phyloP scores from a whole-genome alignment of 2,329 filamentous ascomycete genomes.

The Claviceps humidiphila region DNA sequence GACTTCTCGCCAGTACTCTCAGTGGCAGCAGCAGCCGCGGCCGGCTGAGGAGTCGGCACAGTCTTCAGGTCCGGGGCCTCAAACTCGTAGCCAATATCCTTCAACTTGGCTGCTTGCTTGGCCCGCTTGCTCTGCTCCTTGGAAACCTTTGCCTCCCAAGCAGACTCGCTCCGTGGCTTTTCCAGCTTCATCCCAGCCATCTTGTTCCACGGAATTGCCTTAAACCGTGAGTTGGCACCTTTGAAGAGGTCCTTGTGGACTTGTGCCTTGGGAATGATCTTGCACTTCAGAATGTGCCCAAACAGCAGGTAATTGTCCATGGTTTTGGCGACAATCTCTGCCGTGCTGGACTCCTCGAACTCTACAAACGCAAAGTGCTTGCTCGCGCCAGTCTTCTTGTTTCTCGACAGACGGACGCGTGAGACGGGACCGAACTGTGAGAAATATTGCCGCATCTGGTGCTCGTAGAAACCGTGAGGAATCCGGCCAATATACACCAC shows the following conservation, averaged over 20 bases:
- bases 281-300: conserved; percentile 84
- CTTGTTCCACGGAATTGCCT: conserved; percentile 75
- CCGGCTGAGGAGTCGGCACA: conserved; percentile 26
- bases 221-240: conserved; percentile 81
- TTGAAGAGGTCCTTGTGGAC: conserved; percentile 77
- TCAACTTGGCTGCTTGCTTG: conserved; percentile 59
- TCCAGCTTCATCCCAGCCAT: conserved; percentile 66
- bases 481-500: conserved; percentile 85
- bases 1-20: conserved; percentile 20
- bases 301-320: conserved; percentile 98
- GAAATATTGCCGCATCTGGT: conserved; percentile 89
- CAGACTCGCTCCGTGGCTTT: conserved; percentile 56
- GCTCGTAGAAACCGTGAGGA: conserved; percentile 90
- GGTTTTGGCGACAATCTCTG: conserved; percentile 81
- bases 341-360: conserved; percentile 64
- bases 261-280: conserved; percentile 61
- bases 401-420: conserved; percentile 71
- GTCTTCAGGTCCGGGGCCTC: conserved; percentile 58
- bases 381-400: conserved; percentile 78
- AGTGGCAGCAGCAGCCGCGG: conserved; percentile 7
- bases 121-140: conserved; percentile 59
- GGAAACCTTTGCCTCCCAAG: conserved; percentile 65
- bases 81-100: conserved; percentile 74
- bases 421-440: conserved; percentile 79
- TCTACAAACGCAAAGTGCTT: conserved; percentile 96